Evolutionary conservation across 2,329 filamentous ascomycete genomes (phyloP), one percentile per base, ranked within the genome.

Genomic region (Aspergillus felis): DNA sequence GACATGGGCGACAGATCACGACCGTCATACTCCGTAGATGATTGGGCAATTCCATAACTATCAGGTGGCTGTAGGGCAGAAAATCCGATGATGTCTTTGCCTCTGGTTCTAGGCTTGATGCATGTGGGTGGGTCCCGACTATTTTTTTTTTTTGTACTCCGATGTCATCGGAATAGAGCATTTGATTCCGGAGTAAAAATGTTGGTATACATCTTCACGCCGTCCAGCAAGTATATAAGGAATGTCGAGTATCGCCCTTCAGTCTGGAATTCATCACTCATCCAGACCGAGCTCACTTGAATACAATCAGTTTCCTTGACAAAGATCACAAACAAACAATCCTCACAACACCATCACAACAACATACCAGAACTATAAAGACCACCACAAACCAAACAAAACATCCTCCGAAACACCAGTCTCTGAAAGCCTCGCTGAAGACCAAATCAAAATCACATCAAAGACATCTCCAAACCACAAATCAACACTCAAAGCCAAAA

Each of bases 381-480:
- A 17, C 32, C 32, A 38, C 46, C 24, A 49, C 46, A 49, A n/a
- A 49, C 46, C n/a, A 17, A 28, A 49, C 46, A 49, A 10, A 49
- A 49, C 46, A 17, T n/a, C 47, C 3, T 49, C 12, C 47, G n/a
- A 38, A 17, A 17, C 32, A 17, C 14, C 54, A 50, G 52, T 38
- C 35, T 27, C 10, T 29, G 6, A 10, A 14, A 20, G 20, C 7
- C n/a, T 44, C 20, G 12, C n/a, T 8, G 41, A 50, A 28, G 27
- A 55, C 32, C 51, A 51, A 54, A 5, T 20, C 25, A 50, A 24
- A 50, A 24, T 20, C 46, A 58, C 44, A 47, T 22, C 51, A 48
- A 58, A 32, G 12, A 51, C n/a, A 41, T 20, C 38, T 49, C 52
- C 32, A 47, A 20, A 12, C 35, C 8, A n/a, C 22, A 17, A 42